Evolutionary conservation across 2,329 filamentous ascomycete genomes (phyloP).

Genomic region (Penicillium sp.): DNA sequence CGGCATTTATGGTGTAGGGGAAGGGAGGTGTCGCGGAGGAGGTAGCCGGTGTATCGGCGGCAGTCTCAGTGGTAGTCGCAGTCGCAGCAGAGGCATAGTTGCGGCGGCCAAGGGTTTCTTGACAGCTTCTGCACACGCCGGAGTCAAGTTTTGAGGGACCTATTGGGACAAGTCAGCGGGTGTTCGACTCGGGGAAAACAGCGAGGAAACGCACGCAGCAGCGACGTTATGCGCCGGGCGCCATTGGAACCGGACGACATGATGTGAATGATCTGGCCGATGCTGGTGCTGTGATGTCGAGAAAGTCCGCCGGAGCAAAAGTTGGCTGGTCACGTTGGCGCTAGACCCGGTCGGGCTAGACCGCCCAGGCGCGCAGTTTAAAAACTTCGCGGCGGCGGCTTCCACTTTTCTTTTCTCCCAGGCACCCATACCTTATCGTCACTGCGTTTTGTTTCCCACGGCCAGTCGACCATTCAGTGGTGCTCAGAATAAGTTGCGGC

Average conservation of each 20-base stretch:
- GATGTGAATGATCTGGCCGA: constrained; percentile 20
- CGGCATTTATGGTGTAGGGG: constrained; percentile 59
- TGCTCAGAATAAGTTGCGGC: constrained; percentile 85
- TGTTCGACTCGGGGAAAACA: constrained; percentile 15
- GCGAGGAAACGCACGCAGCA: constrained; percentile 39
- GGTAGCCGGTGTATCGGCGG: constrained; percentile 36
- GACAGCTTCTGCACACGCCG: constrained; percentile 49
- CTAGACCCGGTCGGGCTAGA: constrained; percentile 34
- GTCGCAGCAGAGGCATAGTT: constrained; percentile 44
- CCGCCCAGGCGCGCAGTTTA: constrained; percentile 28
- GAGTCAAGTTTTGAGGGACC: constrained; percentile 45
- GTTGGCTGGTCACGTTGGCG: constrained; percentile 41
- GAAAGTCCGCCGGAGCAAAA: constrained; percentile 40
- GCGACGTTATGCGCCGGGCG: constrained; percentile 43
- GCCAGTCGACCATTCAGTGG: constrained; percentile 88
- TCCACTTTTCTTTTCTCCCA: constrained; percentile 50
- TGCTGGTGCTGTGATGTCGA: constrained; percentile 18
- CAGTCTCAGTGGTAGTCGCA: constrained; percentile 36
- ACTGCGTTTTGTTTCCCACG: constrained; percentile 71
- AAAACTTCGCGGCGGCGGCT: constrained; percentile 26
- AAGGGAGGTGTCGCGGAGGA: constrained; percentile 20
- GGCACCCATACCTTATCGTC: constrained; percentile 96
- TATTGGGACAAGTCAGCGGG: constrained; percentile 19
- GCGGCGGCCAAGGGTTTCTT: constrained; percentile 45
- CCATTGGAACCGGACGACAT: constrained; percentile 49